Evolutionary conservation across 164 flowering plant species (phyloP).

Genomic region (Annona squamosa): DNA sequence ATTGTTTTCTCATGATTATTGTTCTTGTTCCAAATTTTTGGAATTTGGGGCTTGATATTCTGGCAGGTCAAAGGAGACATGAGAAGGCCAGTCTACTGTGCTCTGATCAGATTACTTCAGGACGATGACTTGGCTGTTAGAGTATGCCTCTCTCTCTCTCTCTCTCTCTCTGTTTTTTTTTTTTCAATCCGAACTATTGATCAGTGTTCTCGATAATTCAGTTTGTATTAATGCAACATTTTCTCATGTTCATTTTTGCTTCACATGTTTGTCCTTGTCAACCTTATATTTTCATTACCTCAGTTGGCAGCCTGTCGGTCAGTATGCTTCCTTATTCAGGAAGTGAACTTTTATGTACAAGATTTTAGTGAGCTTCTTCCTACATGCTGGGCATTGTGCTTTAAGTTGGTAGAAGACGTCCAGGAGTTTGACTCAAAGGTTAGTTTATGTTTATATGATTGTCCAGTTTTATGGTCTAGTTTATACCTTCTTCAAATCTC

Average conservation of each 20-base stretch:
- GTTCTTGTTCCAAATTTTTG: not conserved
- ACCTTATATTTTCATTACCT: constrained; percentile 11
- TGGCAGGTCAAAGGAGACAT: constrained; percentile 83
- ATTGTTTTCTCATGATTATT: not conserved
- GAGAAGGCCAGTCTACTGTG: constrained; percentile 72
- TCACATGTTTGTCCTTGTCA: not conserved
- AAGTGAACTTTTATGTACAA: constrained; percentile 66
- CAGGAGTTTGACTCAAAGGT: constrained; percentile 98
- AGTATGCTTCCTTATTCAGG: constrained; percentile 67
- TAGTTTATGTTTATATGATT: not conserved
- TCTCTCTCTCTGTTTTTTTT: constrained; percentile 2
- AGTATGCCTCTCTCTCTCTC: constrained; percentile 34
- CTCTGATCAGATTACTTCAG: constrained; percentile 76
- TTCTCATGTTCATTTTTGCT: not conserved
- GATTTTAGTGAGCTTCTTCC: constrained; percentile 77
- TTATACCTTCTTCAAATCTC: not conserved
- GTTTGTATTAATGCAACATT: constrained; percentile 2
- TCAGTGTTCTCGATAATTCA: not conserved
- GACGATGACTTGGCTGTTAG: constrained; percentile 75
- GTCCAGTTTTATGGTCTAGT: not conserved
- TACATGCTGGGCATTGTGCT: constrained; percentile 71
- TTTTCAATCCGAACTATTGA: not conserved
- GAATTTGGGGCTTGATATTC: constrained; percentile 9
- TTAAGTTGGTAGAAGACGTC: constrained; percentile 80
- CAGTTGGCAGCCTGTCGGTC: constrained; percentile 93